Evolutionary conservation across 2,329 filamentous ascomycete genomes (phyloP).

Genomic region (Colletotrichum destructivum): DNA sequence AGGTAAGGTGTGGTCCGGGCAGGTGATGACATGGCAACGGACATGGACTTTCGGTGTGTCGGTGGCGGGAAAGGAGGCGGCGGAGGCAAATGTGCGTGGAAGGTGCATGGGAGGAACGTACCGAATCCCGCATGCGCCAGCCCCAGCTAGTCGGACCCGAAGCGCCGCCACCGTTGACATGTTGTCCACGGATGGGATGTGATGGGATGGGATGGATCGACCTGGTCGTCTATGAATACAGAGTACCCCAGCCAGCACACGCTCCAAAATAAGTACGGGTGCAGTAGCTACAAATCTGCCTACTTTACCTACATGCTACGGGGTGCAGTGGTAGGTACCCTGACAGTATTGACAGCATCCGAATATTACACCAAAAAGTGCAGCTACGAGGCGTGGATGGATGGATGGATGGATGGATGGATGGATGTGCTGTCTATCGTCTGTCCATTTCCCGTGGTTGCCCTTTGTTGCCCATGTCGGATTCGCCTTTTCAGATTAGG

Average conservation of each 20-base stretch:
- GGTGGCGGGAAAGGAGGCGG: background rate
- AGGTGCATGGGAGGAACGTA: background rate
- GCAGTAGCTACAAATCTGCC: too few relatives aligned
- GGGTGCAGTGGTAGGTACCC: too few relatives aligned
- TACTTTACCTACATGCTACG: too few relatives aligned
- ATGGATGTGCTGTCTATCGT: background rate
- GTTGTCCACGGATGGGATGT: background rate
- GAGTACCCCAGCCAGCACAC: too few relatives aligned
- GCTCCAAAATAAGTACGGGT: too few relatives aligned
- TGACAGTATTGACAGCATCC: too few relatives aligned
- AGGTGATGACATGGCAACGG: background rate
- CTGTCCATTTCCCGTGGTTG: background rate
- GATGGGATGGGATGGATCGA: too few relatives aligned
- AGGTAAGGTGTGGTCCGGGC: conserved; percentile 21
- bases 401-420: too few relatives aligned
- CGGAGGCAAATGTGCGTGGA: background rate
- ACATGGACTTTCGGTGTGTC: background rate
- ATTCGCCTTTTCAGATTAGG: conserved; percentile 26
- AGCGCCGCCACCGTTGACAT: conserved; percentile 7
- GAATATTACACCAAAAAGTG: too few relatives aligned
- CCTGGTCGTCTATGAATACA: too few relatives aligned
- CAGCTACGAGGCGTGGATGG: background rate
- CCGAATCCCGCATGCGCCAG: background rate
- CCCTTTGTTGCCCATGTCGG: background rate
- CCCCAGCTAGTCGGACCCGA: conserved; percentile 30